A percentile compares a stretch with the other conserved stretches of the same genome.
phyloP scores from a whole-genome alignment of 352 stramenopile genomes.

The Phytophthora rubi region DNA sequence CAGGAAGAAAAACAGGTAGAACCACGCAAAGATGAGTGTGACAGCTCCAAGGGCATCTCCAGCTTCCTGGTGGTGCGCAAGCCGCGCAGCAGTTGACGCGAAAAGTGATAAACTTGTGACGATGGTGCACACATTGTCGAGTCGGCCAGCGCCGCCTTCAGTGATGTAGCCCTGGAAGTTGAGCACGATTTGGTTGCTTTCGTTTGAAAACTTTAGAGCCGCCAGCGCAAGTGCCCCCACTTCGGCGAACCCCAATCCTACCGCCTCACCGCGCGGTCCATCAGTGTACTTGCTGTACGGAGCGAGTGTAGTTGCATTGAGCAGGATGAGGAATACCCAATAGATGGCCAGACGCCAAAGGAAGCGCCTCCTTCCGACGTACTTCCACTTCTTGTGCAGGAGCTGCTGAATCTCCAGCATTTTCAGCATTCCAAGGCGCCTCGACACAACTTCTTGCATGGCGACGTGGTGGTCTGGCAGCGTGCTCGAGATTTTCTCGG shows the following conservation, averaged over 20 bases:
- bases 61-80: conserved; percentile 26
- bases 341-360: conserved; percentile 48
- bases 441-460: conserved; percentile 39
- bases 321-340: conserved; percentile 43
- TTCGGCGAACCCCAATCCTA: conserved; percentile 46
- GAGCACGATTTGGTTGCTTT: conserved; percentile 55
- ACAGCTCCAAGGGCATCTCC: conserved; percentile 55
- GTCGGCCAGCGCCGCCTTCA: conserved; percentile 47
- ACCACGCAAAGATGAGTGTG: conserved; percentile 61
- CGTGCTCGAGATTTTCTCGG: conserved; percentile 51
- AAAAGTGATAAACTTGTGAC: conserved; percentile 48
- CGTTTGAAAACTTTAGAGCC: conserved; percentile 57
- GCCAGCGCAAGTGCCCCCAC: conserved; percentile 35
- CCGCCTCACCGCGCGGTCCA: conserved; percentile 6
- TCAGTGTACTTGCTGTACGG: conserved; percentile 44
- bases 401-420: conserved; percentile 57
- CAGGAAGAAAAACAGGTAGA: conserved; percentile 77
- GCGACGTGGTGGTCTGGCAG: conserved; percentile 30
- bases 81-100: conserved; percentile 32
- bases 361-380: conserved; percentile 56
- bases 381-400: conserved; percentile 73
- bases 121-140: conserved; percentile 67
- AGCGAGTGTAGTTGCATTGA: conserved; percentile 59
- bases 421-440: conserved; percentile 63
- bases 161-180: conserved; percentile 50